Evolutionary conservation across 2,329 filamentous ascomycete species (phyloP).

Genomic region (Trichocomaceae sp.): DNA sequence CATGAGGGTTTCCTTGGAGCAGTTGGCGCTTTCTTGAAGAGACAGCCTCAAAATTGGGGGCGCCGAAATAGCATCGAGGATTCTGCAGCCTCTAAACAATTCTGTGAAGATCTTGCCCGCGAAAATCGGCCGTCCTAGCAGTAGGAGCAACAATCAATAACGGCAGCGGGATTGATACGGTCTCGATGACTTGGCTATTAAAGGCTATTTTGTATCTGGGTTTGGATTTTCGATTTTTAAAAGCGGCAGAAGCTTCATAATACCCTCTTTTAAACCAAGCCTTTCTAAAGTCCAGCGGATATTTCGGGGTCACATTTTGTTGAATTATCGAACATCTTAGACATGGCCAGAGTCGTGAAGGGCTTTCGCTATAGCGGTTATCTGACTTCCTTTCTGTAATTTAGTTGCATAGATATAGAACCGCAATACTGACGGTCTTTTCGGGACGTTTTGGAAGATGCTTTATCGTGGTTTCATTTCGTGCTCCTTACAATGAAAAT

Average conservation of each 20-base stretch:
- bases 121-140: neutral
- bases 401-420: conserved; percentile 10
- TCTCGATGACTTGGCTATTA: neutral
- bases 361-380: neutral
- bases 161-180: neutral
- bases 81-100: conserved; percentile 18
- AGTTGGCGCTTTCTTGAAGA: conserved; percentile 88
- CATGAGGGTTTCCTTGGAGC: conserved; percentile 94
- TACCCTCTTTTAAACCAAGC: neutral
- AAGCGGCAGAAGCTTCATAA: neutral
- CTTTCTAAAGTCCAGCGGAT: neutral
- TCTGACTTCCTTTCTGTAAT: neutral
- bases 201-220: neutral
- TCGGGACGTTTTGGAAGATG: neutral
- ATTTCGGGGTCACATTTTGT: neutral
- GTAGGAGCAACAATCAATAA: neutral
- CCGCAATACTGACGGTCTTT: neutral
- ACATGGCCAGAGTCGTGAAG: neutral
- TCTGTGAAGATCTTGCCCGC: conserved; percentile 1
- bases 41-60: conserved; percentile 87
- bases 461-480: neutral
- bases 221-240: neutral
- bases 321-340: neutral
- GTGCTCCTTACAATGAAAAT: neutral
- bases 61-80: conserved; percentile 69